Conservation (phyloP, 148 eudicot species). For the Silene conica region DNA sequence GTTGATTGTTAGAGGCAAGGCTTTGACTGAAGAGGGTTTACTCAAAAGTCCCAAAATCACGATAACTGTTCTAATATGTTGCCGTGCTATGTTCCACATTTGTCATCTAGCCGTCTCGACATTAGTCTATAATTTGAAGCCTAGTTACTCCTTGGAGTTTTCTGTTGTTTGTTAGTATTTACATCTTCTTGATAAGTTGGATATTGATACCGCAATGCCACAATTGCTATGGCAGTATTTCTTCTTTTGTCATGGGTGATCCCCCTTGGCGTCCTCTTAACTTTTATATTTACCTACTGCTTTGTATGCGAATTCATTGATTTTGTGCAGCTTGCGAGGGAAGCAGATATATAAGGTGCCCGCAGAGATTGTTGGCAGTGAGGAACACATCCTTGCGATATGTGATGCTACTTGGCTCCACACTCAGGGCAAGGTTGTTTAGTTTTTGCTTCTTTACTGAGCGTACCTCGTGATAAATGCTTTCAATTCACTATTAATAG, state of each 20-base stretch:
- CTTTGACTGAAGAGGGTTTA: not conserved
- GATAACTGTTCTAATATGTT: not conserved
- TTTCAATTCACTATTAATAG: not conserved
- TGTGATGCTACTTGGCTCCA: constrained; percentile 47
- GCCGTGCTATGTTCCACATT: not conserved
- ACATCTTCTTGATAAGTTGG: not conserved
- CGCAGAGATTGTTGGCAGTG: constrained; percentile 54
- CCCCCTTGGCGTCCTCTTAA: not conserved
- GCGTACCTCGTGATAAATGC: not conserved
- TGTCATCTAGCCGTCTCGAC: not conserved
- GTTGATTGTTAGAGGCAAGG: not conserved
- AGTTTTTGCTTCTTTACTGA: not conserved
- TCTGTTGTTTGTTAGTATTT: not conserved
- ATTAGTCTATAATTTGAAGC: not conserved
- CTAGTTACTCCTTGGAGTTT: not conserved
- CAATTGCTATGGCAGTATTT: not conserved
- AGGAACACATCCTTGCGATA: constrained; percentile 69
- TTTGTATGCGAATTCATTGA: constrained; percentile 2
- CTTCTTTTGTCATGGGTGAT: not conserved
- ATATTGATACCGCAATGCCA: not conserved
- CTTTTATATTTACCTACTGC: not conserved
- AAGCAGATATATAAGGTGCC: constrained; percentile 78
- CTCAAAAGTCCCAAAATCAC: not conserved
- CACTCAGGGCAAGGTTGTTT: constrained; percentile 41
- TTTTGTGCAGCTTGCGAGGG: constrained; percentile 64